Percentiles rank a stretch among this genome's conserved stretches.
These are phyloP conservation scores for Puccinia hordei DNA, from an alignment of 1,284 basidiomycete species.

Conservation along the genomic window DNA sequence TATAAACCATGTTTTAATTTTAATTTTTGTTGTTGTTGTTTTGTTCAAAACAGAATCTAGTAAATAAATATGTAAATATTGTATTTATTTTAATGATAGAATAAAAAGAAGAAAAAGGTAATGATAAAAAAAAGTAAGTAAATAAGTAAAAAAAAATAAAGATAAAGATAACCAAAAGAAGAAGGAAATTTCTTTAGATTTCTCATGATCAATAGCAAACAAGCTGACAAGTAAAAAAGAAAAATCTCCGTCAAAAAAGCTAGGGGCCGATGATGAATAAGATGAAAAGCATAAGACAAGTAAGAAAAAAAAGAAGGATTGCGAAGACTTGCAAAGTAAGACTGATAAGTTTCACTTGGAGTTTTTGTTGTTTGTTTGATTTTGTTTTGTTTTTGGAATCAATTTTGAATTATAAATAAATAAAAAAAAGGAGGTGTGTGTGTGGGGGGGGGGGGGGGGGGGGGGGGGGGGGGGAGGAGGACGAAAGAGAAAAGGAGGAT, in stretches of 20 bases:
- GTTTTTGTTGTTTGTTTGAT: neutral
- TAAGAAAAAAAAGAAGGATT: neutral
- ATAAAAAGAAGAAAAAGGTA: neutral
- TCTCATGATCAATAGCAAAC: too few relatives aligned
- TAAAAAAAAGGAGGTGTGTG: too few relatives aligned
- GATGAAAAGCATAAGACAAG: neutral
- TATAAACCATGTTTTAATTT: too few relatives aligned
- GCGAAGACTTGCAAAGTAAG: neutral
- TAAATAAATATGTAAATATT: too few relatives aligned
- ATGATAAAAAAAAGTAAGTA: neutral
- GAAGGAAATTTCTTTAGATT: too few relatives aligned
- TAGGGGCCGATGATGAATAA: neutral
- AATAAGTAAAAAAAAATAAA: neutral
- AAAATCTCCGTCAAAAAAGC: too few relatives aligned
- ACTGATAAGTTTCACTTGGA: neutral
- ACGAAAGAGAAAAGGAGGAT: neutral
- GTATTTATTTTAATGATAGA: too few relatives aligned
- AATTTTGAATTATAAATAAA: neutral
- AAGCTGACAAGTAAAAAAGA: too few relatives aligned
- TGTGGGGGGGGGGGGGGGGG: too few relatives aligned
- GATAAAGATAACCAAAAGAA: neutral
- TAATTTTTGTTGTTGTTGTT: neutral
- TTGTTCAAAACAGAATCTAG: too few relatives aligned
- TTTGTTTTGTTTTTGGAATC: neutral
- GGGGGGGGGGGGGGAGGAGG: neutral